Evolutionary conservation across 2,329 filamentous ascomycete species (phyloP), one percentile per base, ranked within the genome.

Genomic region (Claviceps digitariae): DNA sequence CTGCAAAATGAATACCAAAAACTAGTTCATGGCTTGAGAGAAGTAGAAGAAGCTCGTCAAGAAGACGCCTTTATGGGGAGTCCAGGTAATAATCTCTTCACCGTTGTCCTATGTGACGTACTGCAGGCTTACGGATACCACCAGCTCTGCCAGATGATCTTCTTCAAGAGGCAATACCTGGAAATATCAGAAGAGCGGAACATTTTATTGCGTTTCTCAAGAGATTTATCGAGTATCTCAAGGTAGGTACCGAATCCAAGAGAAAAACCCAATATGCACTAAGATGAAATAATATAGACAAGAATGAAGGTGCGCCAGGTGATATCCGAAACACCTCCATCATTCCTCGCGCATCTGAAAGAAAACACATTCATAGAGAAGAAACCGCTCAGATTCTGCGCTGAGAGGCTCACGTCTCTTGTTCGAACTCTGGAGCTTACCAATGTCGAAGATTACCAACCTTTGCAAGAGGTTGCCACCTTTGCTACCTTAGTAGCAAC

Each of bases 11-110:
- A 98, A 69, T 98, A 98, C 60, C 81, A 90, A 55, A 97, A 97
- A 68, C 77, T 98, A 2, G 91, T 98, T 0, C 87, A 97, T 63
- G 93, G 94, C 0, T 72, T 98, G 7, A 79, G 89, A 55, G 89
- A 90, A 60, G 87, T 88, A 27, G 90, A 95, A 57, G 87, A 95
- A 67, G 87, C 87, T 45, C 82, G 90, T 55, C 84, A 94, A 61
- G 93, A 98, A 68, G 91, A 96, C 66, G 85, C 90, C 0, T 96
- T 98, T 65, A 97, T 98, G 87, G 81, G 91, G 29, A 98, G 97
- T 66, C 93, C 93, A 27, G 73, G 75, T 77, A 66, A 66, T 34
- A 4, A 23, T 34, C 8, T 27, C 2, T 15, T 40, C 43, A 47
- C 15, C 10, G 13, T 0, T 12, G n/a, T 41, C 2, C 9, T 2